Evolutionary conservation across 306 rosid genomes (phyloP).

Genomic region (Cucurbita argyrosperma): DNA sequence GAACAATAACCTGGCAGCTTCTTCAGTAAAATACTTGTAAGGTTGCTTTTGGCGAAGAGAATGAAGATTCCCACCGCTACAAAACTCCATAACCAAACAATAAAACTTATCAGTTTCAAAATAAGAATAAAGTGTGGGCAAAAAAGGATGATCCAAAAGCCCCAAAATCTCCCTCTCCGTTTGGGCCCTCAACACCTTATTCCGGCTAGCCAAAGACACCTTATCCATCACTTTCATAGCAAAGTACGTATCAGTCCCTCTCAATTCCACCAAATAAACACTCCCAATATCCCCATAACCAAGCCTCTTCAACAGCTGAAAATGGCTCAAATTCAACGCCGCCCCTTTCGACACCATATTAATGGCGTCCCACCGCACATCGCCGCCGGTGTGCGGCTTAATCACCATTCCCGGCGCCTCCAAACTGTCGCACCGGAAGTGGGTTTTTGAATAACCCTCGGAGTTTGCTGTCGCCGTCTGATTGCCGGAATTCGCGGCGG

Average conservation of each 20-base stretch:
- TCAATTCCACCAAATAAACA: slow-evolving; percentile 6
- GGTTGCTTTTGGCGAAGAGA: slow-evolving; percentile 12
- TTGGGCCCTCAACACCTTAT: slow-evolving; percentile 1
- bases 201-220: slow-evolving; percentile 4
- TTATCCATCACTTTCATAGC: slow-evolving; percentile 15
- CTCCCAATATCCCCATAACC: slow-evolving; percentile 9
- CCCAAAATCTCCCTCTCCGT: slow-evolving; percentile 7
- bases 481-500: neutral
- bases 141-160: slow-evolving; percentile 8
- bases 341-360: slow-evolving; percentile 5
- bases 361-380: slow-evolving; percentile 2
- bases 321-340: neutral
- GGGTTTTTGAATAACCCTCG: neutral
- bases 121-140: slow-evolving; percentile 5
- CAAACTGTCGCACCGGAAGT: neutral
- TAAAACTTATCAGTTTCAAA: slow-evolving; percentile 10
- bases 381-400: slow-evolving; percentile 3
- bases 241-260: neutral
- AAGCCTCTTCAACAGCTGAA: slow-evolving; percentile 4
- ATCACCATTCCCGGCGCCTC: neutral
- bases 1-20: slow-evolving; percentile 4
- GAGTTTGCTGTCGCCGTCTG: too few species aligned
- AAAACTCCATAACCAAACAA: slow-evolving; percentile 13
- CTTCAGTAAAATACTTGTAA: slow-evolving; percentile 5
- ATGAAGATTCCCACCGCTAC: slow-evolving; percentile 10